Base-by-base conservation (phyloP, 345 rosid genomes). In the Murraya paniculata region DNA sequence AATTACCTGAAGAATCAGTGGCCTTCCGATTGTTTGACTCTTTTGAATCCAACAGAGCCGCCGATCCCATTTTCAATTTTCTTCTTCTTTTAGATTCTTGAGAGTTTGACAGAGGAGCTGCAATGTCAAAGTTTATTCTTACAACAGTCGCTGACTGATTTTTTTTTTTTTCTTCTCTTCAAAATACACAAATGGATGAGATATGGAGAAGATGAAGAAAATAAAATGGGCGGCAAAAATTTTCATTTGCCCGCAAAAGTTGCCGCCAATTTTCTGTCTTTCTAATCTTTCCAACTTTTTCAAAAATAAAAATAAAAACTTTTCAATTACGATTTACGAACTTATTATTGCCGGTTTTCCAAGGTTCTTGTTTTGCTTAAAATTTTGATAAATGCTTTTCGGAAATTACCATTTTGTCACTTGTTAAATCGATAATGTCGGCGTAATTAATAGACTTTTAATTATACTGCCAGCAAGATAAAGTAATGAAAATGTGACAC, bases 1-100 rank as follows among this genome's bases (percentile, higher is more conserved):
- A 72, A 53, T 45, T 36, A 57, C 76, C 45, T 38, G 64, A n/a
- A 25, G 56, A 79, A 58, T 22, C 83, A 6, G 59, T 36, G 25
- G 72, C 60, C 14, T n/a, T 13, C 25, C 4, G 24, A 28, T 55
- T 19, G 25, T 58, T 55, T 0, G 83, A 7, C 9, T 6, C 55
- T 1, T 58, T 64, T 35, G 83, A 76, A 71, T 71, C 83, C 50
- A 81, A 24, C n/a, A 81, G 28, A 31, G 67, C 66, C 4, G 80
- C 83, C 11, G 83, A 81, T 65, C 77, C 83, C 80, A 81, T 81
- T 45, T 57, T 25, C 22, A 28, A 16, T 35, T 21, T 66, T 9
- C 14, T 36, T 36, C 39, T 36, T 6, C 8, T 41, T 16, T 30
- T 28, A 16, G 39, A 57, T 25, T 24, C 5, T 16, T 67, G 24